Base-by-base conservation (phyloP, 768 basidiomycete genomes). In the Lyophyllum shimeji region DNA sequence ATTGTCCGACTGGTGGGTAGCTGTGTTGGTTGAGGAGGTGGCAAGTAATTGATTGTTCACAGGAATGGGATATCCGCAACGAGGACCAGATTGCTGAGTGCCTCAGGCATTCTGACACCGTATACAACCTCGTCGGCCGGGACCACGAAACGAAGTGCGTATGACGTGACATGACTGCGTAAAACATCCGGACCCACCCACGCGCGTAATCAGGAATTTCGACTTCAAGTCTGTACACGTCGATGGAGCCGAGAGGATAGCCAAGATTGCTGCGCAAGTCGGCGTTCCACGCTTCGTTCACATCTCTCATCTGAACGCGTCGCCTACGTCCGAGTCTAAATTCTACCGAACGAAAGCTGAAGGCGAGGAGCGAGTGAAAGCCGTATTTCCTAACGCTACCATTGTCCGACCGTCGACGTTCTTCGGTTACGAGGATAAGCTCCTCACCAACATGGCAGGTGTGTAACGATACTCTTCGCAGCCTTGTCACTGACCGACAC, bases 51-150 rank as follows among this genome's bases (percentile, higher is more conserved):
- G 63, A 52, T 37, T 56, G 24, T 60, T 48, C 31, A 42, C 60
- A 98, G 95, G 96, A 98, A 82, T 98, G 94, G 93, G 94, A 98
- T 68, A 80, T 96, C 46, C 83, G 93, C 55, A 88, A 92, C 67
- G 90, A 93, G 65, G 81, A 85, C 49, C 93, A 95, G 67, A 97
- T 95, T 63, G 91, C 85, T 37, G 96, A 98, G 69, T 97, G 95
- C 71, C 69, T 98, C 56, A 81, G 92, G 61, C 94, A 97, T 72
- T 98, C 96, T 18, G 93, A 98, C 69, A 90, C 89, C 4, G 97
- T 99, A 20, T 97, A 95, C 78, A 98, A 98, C 74, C 87, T 98
- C 55, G 88, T 91, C 49, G 95, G 96, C 18, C 79, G 95, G 49
- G 92, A 98, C 70, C 96, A 88, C 69, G 90, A 93, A 76, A 99